phyloP scores from a whole-genome alignment of 331 rosid genomes.

The Prunus yedoensis region DNA sequence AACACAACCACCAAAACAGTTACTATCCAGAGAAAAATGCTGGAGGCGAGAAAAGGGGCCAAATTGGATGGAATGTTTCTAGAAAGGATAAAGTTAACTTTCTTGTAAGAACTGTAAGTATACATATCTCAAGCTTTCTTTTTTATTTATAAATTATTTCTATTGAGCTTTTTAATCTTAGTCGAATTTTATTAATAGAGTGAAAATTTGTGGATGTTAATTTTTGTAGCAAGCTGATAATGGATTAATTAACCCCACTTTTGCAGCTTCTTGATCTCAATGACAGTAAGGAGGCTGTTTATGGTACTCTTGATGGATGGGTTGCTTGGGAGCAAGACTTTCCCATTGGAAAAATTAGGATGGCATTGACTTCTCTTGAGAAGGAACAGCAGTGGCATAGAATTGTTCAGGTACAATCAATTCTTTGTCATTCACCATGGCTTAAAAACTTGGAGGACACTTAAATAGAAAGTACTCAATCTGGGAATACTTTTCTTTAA shows the following conservation, averaged over 20 bases:
- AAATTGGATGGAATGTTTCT: constrained; percentile 38
- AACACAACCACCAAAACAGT: constrained; percentile 8
- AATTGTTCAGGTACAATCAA: constrained; percentile 63
- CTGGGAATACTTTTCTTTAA: neutral
- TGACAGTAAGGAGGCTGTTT: constrained; percentile 75
- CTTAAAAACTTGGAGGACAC: neutral
- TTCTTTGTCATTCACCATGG: neutral
- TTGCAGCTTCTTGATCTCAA: constrained; percentile 75
- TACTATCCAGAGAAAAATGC: constrained; percentile 17
- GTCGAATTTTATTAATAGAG: neutral
- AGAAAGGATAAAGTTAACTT: constrained; percentile 37
- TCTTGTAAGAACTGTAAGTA: constrained; percentile 39
- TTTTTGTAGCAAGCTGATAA: neutral
- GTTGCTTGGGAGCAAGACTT: constrained; percentile 88
- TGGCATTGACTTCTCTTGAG: constrained; percentile 59
- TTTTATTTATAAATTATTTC: neutral
- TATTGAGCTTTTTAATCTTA: neutral
- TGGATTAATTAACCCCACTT: constrained; percentile 21
- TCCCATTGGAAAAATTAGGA: constrained; percentile 65
- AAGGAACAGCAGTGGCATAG: constrained; percentile 91
- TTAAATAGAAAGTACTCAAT: neutral
- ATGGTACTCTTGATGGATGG: constrained; percentile 91
- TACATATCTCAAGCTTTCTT: neutral
- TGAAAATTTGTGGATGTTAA: neutral
- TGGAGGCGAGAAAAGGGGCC: constrained; percentile 17